Conservation (phyloP, 306 rosid genomes). For the Arachis hypogaea region DNA sequence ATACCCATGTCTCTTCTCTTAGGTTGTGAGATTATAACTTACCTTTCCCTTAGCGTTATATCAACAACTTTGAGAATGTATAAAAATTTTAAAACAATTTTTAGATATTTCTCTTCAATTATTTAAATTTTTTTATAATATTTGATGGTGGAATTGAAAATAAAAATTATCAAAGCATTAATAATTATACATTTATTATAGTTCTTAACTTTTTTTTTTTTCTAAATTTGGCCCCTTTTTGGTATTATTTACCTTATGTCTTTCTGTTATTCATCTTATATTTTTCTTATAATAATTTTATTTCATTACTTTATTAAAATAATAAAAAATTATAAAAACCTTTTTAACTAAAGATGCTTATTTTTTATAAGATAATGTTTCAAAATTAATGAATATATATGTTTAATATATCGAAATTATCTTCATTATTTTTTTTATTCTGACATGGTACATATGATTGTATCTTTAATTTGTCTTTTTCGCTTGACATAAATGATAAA, state of each 20-base stretch:
- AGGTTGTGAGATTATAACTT: no score
- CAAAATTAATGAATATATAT: no score
- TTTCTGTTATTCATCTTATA: not conserved
- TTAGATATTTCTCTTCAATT: not conserved
- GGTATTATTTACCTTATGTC: not conserved
- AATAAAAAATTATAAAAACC: not conserved
- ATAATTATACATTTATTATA: not conserved
- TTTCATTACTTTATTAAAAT: not conserved
- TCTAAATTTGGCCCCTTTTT: not conserved
- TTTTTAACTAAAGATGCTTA: no score
- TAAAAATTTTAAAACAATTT: not conserved
- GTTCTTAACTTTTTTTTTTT: not conserved
- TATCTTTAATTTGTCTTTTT: not conserved
- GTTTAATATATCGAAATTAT: not conserved
- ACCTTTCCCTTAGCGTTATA: no score
- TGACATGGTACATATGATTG: fast-evolving
- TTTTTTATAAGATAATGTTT: no score
- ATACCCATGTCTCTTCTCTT: not conserved
- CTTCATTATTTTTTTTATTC: not conserved
- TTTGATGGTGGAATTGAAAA: not conserved
- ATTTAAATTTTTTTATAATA: not conserved
- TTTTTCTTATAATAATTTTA: not conserved
- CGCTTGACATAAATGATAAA: not conserved
- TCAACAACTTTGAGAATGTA: no score
- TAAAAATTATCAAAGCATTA: not conserved